Conservation (phyloP, 2,329 filamentous ascomycete species). For the Xylariaceae sp. region DNA sequence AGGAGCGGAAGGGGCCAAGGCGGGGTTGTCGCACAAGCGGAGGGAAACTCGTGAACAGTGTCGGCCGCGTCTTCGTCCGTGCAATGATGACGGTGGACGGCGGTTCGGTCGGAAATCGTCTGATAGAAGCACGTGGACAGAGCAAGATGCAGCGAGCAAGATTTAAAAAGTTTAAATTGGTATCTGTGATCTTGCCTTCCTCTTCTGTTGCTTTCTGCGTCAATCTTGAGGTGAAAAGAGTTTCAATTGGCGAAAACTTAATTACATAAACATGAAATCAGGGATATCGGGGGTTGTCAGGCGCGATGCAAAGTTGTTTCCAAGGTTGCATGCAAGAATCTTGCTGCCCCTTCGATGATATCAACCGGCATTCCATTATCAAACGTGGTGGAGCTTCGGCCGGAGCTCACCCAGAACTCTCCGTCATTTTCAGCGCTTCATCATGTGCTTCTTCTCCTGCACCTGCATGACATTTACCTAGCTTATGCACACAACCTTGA, state of each 20-base stretch:
- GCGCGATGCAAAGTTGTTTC: no score
- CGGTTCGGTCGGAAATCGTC: background rate
- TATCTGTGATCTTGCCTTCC: no score
- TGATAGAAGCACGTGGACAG: background rate
- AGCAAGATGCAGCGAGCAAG: background rate
- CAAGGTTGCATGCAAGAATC: background rate
- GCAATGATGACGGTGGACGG: background rate
- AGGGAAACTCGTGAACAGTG: background rate
- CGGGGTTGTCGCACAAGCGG: background rate
- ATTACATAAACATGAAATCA: no score
- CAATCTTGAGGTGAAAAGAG: no score
- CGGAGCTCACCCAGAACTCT: background rate
- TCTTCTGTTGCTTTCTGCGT: no score
- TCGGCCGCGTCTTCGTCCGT: background rate
- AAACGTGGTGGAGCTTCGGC: background rate
- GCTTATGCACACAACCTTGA: no score
- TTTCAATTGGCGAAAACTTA: no score
- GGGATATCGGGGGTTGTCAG: no score
- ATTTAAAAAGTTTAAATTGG: background rate
- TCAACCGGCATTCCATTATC: background rate
- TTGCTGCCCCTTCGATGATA: background rate
- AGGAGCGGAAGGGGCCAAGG: background rate
- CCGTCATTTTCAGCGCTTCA: background rate
- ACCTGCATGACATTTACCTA: no score
- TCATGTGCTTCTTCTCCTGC: background rate